A percentile compares a stretch with the other conserved stretches of the same genome.
phyloP scores from a whole-genome alignment of 2,329 filamentous ascomycete genomes.

The Ambrosiella cleistominuta region DNA sequence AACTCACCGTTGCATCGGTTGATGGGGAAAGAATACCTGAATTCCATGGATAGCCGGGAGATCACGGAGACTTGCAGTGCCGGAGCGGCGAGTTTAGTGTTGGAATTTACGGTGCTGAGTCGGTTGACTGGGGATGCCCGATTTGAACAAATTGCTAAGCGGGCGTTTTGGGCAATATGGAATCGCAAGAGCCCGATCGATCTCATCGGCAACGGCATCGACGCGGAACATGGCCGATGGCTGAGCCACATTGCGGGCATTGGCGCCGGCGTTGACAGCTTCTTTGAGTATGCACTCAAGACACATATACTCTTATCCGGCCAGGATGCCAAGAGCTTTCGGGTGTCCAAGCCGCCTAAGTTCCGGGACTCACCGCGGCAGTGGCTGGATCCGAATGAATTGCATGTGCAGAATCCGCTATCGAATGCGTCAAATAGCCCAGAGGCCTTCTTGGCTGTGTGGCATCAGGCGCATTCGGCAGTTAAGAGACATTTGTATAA shows the following conservation, averaged over 20 bases:
- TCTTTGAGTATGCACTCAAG: conserved; percentile 96
- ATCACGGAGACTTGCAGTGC: conserved; percentile 94
- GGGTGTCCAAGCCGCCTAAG: conserved; percentile 21
- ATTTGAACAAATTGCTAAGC: conserved; percentile 81
- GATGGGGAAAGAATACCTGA: conserved; percentile 14
- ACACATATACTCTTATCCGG: conserved; percentile 80
- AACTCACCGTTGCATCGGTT: conserved; percentile 63
- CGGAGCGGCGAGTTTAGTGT: conserved; percentile 82
- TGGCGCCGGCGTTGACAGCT: conserved; percentile 90
- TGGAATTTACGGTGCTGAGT: conserved; percentile 85
- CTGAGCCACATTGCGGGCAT: conserved; percentile 80
- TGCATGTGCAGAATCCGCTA: conserved; percentile 35
- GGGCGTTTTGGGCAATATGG: conserved; percentile 98
- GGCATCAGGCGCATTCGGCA: conserved; percentile 70
- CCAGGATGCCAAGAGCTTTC: conserved; percentile 37
- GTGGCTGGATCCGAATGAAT: conserved; percentile 46
- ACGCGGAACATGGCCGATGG: conserved; percentile 82
- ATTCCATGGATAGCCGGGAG: conserved; percentile 29
- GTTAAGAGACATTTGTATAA: conserved; percentile 88
- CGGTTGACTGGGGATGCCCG: conserved; percentile 67
- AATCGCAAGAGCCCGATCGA: conserved; percentile 66
- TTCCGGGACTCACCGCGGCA: conserved; percentile 21
- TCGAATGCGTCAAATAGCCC: conserved; percentile 50
- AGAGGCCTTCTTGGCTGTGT: conserved; percentile 62
- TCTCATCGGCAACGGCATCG: conserved; percentile 78